Evolutionary conservation across 2,329 filamentous ascomycete genomes (phyloP), one percentile per base, ranked within the genome.

Genomic region (Hypoxylon rubiginosum): DNA sequence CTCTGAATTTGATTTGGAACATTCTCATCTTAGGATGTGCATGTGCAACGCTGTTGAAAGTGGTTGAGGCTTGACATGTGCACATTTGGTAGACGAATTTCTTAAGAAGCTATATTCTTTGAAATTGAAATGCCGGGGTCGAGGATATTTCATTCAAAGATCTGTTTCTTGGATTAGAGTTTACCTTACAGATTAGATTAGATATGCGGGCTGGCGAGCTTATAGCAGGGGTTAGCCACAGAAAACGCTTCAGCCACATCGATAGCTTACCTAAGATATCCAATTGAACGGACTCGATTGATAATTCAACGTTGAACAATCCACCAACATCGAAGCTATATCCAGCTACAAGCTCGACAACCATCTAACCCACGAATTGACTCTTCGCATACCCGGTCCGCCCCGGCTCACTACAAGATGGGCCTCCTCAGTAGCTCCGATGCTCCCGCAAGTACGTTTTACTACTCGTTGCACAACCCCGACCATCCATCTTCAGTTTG

Each of bases 361-460:
- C 56, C 50, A 52, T 24, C 30, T 50, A 34, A 28, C 32, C 39
- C 32, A 52, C 59, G 28, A 60, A 66, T 65, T 58, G 58, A 57
- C 39, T 17, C 19, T 36, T 36, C 28, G 30, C 32, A 54, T 43
- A 45, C 19, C 34, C 43, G 24, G 68, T 49, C 49, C 46, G 62
- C 55, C 19, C 34, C 50, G 24, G 68, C 48, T 52, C 46, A 62
- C 41, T 52, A 28, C 52, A 66, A 58, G 19, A 75, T 75, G 73
- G 71, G 70, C 50, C 66, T 73, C 58, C 48, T 73, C 4, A 57
- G 49, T 61, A 70, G 72, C 68, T 70, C 72, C 41, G 75, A 77
- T 8, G 70, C 64, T 51, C 71, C 70, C 49, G 64, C 74, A 36
- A 76, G 75, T 77, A 74, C 46, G 74, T 66, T 43, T 30, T n/a